Evolutionary conservation across 805 yeast genomes (phyloP).

Genomic region (Lipomyces sp.): DNA sequence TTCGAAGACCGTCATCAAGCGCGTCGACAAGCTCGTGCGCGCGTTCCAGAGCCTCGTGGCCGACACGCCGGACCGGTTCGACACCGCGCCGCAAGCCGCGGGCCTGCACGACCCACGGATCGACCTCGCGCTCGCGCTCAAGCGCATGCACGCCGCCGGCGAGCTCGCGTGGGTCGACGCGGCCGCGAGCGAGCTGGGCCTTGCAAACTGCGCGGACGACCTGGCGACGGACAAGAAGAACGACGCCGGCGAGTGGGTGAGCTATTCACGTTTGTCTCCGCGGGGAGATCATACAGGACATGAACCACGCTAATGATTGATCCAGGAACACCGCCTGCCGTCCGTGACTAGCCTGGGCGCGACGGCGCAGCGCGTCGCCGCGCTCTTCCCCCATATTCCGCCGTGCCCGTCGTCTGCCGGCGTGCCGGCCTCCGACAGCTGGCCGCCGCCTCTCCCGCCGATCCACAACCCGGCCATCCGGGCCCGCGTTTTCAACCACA

Average conservation of each 20-base stretch:
- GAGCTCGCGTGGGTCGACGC: constrained; percentile 15
- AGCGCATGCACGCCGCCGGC: constrained; percentile 14
- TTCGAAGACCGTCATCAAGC: too few species aligned
- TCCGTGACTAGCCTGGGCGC: constrained; percentile 15
- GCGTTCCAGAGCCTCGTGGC: constrained; percentile 25
- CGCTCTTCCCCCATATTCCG: background rate
- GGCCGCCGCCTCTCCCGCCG: constrained; percentile 69
- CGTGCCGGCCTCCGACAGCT: constrained; percentile 27
- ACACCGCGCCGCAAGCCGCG: constrained; percentile 13
- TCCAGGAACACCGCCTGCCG: constrained; percentile 7
- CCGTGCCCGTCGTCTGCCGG: background rate
- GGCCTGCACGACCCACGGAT: constrained; percentile 14
- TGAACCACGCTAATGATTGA: too few species aligned
- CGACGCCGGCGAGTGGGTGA: constrained; percentile 6
- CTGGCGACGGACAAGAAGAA: background rate
- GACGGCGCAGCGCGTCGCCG: constrained; percentile 7
- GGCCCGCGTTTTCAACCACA: constrained; percentile 76
- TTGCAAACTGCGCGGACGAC: constrained; percentile 2
- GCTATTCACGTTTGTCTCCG: background rate
- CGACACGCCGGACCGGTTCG: constrained; percentile 14
- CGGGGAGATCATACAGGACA: background rate
- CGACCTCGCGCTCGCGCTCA: constrained; percentile 19
- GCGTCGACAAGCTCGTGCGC: constrained; percentile 17
- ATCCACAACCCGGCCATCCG: constrained; percentile 58
- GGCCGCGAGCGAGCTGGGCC: background rate